Evolutionary conservation across 192 early-diverging fungal genomes (phyloP), one percentile per base, ranked within the genome.

Genomic region (Anaeromyces robustus): DNA sequence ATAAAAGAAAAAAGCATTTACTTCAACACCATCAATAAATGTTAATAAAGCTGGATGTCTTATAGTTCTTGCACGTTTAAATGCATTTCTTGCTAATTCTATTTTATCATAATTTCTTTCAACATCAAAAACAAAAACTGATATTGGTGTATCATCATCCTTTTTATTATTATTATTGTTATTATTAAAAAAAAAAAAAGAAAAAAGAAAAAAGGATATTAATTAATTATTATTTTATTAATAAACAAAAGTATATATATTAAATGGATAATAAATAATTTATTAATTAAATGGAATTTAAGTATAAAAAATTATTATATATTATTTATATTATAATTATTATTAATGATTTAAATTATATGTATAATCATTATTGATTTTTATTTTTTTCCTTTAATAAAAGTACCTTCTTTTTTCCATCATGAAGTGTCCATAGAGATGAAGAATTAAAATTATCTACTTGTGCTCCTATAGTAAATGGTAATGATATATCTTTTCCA

Each of bases 11-110:
- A 29, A 43, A 28, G 30, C 17, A 29, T 77, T 59, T 87, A 94
- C 94, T 91, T 98, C 96, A 18, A 92, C 85, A 34, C 95, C 95
- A 80, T 97, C 97, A 29, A 97, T 79, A 84, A 94, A 98, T 39
- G 88, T 88, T 78, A 97, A 85, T 32, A 96, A 81, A 79, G 93
- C 93, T 1, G 97, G 97, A 86, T 98, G 96, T 78, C 96, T 89
- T 79, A 99, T 88, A 18, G 96, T 97, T n/a, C 52, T 68, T 26
- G 52, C 52, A 68, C 52, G 52, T n/a, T 68, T 68, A 11, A 68
- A 68, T 26, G 52, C 52, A n/a, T 68, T 68, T 68, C 52, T 68
- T 68, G 52, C 52, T n/a, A 68, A 68, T 9, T 68, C 52, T 68
- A 68, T n/a, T 68, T 68, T 68, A n/a, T 68, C 52, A 68, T 68